phyloP scores from a whole-genome alignment of 441 rosid genomes.

The Corymbia citriodora region DNA sequence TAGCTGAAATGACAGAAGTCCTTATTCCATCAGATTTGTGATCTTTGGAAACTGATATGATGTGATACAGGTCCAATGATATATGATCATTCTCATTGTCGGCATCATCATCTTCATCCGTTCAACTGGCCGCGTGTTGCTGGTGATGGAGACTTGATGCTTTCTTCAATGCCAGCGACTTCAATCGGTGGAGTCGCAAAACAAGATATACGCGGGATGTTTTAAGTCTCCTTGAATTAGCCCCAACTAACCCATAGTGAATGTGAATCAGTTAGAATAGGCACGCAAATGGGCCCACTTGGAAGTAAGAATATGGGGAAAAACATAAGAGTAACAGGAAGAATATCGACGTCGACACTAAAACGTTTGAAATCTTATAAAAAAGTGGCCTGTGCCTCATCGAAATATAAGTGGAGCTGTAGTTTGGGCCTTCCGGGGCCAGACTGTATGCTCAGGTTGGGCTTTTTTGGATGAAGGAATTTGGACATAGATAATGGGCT shows the following conservation, averaged over 20 bases:
- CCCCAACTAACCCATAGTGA: background rate
- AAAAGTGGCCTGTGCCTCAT: background rate
- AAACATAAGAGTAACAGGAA: background rate
- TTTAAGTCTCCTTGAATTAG: background rate
- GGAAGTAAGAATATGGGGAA: background rate
- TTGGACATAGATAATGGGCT: background rate
- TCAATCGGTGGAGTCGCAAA: slow-evolving; percentile 10
- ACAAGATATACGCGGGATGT: background rate
- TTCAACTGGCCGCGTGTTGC: slow-evolving; percentile 6
- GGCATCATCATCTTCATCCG: slow-evolving; percentile 5
- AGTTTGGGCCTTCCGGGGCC: background rate
- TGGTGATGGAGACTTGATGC: slow-evolving; percentile 12
- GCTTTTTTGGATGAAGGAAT: background rate
- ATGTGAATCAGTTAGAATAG: background rate
- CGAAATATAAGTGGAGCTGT: background rate
- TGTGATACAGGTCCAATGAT: background rate
- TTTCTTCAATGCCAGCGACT: slow-evolving; percentile 5
- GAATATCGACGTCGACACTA: background rate
- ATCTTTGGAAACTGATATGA: background rate
- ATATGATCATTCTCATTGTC: background rate
- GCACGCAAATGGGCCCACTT: background rate
- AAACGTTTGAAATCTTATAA: background rate
- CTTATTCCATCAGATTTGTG: background rate
- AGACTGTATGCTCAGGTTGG: background rate
- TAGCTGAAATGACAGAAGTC: background rate